Percentiles rank a stretch among this genome's conserved stretches.
phyloP scores from a whole-genome alignment of 1,139 yeast genomes.

The Debaryomyces nepalensis region DNA sequence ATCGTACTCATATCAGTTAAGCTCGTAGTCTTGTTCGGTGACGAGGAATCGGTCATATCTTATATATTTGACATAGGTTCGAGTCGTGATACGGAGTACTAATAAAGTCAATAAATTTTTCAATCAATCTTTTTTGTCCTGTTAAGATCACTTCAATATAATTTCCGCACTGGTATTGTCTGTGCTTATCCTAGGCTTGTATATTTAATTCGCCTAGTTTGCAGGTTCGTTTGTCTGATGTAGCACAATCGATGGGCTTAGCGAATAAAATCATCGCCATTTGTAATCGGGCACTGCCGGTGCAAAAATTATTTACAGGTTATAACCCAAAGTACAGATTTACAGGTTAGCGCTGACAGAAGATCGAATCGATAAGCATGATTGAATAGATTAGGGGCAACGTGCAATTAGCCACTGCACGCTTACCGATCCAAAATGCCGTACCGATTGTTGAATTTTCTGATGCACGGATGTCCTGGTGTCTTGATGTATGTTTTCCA shows the following conservation, averaged over 20 bases:
- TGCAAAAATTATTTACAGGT: neutral
- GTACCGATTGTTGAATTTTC: neutral
- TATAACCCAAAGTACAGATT: no score
- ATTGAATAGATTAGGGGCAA: conserved; percentile 1
- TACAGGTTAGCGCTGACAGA: neutral
- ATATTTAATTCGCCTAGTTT: neutral
- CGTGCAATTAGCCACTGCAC: no score
- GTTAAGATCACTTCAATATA: neutral
- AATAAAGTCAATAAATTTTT: neutral
- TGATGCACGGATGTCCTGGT: neutral
- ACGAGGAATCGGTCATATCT: neutral
- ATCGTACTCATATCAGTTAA: neutral
- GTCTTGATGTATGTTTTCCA: no score
- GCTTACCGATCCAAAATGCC: no score
- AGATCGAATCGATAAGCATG: conserved; percentile 2
- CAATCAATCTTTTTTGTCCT: neutral
- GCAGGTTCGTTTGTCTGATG: conserved; percentile 1
- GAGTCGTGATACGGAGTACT: neutral
- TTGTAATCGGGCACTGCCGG: neutral
- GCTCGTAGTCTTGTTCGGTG: neutral
- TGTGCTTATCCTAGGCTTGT: conserved; percentile 1
- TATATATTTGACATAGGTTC: conserved; percentile 4
- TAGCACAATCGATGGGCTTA: neutral
- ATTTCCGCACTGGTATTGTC: neutral
- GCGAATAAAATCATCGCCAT: neutral